Evolutionary conservation across 805 yeast species (phyloP), one percentile per base, ranked within the genome.

Genomic region (Huiozyma naganishii): DNA sequence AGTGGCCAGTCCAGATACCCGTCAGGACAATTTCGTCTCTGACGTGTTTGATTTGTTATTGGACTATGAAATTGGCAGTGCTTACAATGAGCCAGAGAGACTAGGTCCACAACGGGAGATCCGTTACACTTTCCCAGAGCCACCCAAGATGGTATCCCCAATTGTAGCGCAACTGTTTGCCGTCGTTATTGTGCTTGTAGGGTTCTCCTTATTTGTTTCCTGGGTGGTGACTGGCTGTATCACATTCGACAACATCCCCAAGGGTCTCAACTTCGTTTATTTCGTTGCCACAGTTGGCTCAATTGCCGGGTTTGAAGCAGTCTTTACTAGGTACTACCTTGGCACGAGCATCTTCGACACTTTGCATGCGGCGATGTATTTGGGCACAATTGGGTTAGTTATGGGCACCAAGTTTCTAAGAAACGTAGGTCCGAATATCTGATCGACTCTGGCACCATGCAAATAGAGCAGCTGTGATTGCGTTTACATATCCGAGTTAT

Each of bases 401-500:
- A 62, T 77, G 42, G 92, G 92, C 10, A 70, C 83, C n/a, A 74
- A 76, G 52, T 81, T 80, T 12, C 70, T 85, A 53, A 71, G 80
- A 55, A 69, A 63, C 43, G 71, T 49, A 55, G 57, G 43, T 29
- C 51, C 48, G 41, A 48, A 42, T 28, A 49, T 42, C 29, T 35
- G 37, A 42, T 17, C 23, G 23, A 17, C 4, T 17, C 23, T 17
- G 23, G 4, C 23, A 17, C 23, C 23, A 17, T 17, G 23, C 23
- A 17, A 17, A 17, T 17, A 17, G 23, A 17, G 4, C 23, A 17
- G 23, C 23, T 4, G 2, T 38, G 17, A 28, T 13, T 28, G 37
- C 32, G 36, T 35, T 34, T 41, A 39, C 34, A 40, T 36, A 29
- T 34, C 12, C 32, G 6, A 37, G 12, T n/a, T 42, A 32, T 38